A percentile compares a stretch with the other conserved stretches of the same genome.
These are phyloP conservation scores for Dittrichia graveolens DNA, from an alignment of 129 eudicot species.

Conservation along the genomic window DNA sequence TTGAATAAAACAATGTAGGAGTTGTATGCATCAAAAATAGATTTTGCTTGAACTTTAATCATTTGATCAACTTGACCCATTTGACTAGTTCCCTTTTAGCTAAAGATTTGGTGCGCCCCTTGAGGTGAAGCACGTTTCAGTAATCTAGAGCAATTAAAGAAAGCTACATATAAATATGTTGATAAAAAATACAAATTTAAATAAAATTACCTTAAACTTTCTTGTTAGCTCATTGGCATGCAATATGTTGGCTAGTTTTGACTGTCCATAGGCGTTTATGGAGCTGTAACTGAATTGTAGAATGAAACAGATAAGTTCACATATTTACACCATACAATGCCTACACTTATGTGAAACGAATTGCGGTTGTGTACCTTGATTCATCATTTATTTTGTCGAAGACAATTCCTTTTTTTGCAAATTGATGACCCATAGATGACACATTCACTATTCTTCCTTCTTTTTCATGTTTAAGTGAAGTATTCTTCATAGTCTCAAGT, in stretches of 20 bases:
- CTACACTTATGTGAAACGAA: constrained; percentile 7
- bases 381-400: constrained; percentile 79
- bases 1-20: not conserved
- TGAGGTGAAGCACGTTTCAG: not conserved
- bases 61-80: not conserved
- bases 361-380: constrained; percentile 45
- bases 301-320: constrained; percentile 2
- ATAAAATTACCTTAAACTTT: constrained; percentile 52
- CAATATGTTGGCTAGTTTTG: constrained; percentile 79
- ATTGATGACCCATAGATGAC: constrained; percentile 74
- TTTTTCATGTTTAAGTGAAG: constrained; percentile 50
- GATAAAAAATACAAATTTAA: not conserved
- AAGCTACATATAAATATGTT: not conserved
- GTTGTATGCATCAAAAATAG: not conserved
- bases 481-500: constrained; percentile 76
- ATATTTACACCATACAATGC: not conserved
- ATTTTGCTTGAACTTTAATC: not conserved
- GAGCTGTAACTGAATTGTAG: constrained; percentile 51
- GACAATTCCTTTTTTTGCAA: constrained; percentile 52
- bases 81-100: not conserved
- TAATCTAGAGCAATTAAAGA: not conserved
- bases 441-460: constrained; percentile 88
- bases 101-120: not conserved
- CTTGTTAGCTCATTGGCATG: constrained; percentile 82
- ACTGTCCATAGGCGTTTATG: constrained; percentile 71